phyloP scores from a whole-genome alignment of 106 monocot genomes.

The Dioscorea dumetorum region DNA sequence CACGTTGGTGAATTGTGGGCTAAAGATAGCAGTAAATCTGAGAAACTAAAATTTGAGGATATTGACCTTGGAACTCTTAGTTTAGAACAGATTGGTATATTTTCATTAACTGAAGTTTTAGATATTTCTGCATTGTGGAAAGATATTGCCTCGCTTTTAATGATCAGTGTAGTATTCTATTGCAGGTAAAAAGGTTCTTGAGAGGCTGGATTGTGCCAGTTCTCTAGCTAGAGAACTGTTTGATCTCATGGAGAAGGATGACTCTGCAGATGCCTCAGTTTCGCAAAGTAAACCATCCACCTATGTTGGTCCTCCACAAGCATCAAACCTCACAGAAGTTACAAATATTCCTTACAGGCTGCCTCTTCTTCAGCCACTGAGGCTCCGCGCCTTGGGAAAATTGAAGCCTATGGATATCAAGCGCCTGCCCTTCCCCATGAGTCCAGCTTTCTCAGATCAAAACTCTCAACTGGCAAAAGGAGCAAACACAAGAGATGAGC shows the following conservation, averaged over 20 bases:
- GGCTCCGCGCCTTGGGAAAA: background rate
- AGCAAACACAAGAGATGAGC: no score
- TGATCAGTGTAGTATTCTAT: background rate
- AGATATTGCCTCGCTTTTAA: no score
- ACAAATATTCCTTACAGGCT: background rate
- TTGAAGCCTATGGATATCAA: no score
- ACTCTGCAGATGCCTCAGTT: no score
- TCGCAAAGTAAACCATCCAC: no score
- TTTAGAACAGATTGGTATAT: conserved; percentile 22
- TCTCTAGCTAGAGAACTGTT: conserved; percentile 15
- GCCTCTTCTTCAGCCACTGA: conserved; percentile 17
- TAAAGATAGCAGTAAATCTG: conserved; percentile 1
- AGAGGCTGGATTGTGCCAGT: conserved; percentile 12
- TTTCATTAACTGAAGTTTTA: background rate
- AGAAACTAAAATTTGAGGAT: conserved; percentile 7
- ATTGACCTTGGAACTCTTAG: conserved; percentile 15
- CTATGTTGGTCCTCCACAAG: no score
- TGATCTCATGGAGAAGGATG: conserved; percentile 14
- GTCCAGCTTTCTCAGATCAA: no score
- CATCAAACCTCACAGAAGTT: background rate
- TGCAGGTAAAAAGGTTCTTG: conserved; percentile 20
- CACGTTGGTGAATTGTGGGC: conserved; percentile 18
- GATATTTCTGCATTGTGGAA: no score
- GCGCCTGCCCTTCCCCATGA: no score
- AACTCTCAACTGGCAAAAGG: no score